phyloP scores from a whole-genome alignment of 768 basidiomycete species.

The Rhodotorula babjevae region DNA sequence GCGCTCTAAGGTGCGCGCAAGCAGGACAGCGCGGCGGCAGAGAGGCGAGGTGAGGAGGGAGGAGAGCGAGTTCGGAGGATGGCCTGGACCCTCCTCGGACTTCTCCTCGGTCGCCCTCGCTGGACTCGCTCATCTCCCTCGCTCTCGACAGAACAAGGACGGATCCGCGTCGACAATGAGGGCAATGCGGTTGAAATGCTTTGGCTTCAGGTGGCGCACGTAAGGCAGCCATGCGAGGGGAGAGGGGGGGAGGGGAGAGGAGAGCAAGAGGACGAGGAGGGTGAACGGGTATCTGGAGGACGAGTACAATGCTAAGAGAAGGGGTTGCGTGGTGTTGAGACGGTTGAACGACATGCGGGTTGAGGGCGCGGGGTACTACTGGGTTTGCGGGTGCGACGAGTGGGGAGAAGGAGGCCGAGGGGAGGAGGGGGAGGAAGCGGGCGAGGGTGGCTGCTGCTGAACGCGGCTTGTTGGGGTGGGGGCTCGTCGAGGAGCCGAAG shows the following conservation, averaged over 20 bases:
- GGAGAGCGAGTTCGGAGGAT: too few species aligned
- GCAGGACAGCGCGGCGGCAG: too few species aligned
- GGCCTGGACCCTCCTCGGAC: too few species aligned
- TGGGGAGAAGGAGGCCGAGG: too few species aligned
- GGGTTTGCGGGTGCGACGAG: neutral
- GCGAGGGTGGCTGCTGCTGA: neutral
- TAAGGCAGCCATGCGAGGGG: neutral
- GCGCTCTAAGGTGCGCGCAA: too few species aligned
- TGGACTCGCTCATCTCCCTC: too few species aligned
- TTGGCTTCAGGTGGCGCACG: neutral
- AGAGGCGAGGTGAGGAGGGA: too few species aligned
- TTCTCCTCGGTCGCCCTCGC: too few species aligned
- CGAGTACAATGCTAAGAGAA: neutral
- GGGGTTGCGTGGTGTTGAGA: too few species aligned
- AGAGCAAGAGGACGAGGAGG: neutral
- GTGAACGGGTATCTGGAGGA: neutral
- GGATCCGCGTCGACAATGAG: too few species aligned
- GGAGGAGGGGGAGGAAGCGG: too few species aligned
- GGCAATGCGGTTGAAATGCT: neutral
- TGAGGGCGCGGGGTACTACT: neutral
- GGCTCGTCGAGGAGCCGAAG: too few species aligned
- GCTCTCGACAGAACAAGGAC: neutral
- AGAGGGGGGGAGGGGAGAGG: neutral
- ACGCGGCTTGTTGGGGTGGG: slow-evolving; percentile 5
- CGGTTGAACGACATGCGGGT: neutral